These are phyloP conservation scores for Trypanosoma mega DNA, from an alignment of 208 protist species.

Conservation along the genomic window DNA sequence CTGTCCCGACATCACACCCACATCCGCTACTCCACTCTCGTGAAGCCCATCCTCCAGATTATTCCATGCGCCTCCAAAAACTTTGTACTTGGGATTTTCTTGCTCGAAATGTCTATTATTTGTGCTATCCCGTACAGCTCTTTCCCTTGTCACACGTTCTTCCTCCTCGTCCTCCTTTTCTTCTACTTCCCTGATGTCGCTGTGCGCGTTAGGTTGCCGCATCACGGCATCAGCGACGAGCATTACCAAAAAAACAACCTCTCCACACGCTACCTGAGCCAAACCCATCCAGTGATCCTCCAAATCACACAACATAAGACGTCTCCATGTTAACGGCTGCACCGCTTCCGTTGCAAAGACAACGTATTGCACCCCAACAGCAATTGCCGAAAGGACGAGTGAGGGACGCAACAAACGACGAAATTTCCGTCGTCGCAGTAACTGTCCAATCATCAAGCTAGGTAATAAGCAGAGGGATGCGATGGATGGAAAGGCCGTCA, in stretches of 20 bases:
- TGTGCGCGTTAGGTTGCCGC: not conserved
- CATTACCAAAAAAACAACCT: slow-evolving; percentile 21
- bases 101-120: no score
- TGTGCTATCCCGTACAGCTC: not conserved
- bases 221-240: slow-evolving; percentile 4
- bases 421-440: slow-evolving; percentile 11
- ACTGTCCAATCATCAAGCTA: slow-evolving; percentile 22
- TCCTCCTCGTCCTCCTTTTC: not conserved
- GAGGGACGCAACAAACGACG: slow-evolving; percentile 6
- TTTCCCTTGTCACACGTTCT: not conserved
- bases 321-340: not conserved
- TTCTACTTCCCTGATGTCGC: not conserved
- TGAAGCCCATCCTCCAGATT: no score
- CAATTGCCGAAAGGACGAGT: slow-evolving; percentile 5
- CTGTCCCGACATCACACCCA: no score
- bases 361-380: slow-evolving; percentile 20
- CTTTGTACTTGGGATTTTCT: slow-evolving; percentile 7
- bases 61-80: not conserved
- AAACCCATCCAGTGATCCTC: slow-evolving; percentile 7
- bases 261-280: slow-evolving; percentile 17
- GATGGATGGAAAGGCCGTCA: slow-evolving; percentile 23
- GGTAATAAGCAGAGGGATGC: slow-evolving; percentile 22
- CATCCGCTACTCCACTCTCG: no score
- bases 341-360: slow-evolving; percentile 7
- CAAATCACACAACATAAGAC: slow-evolving; percentile 19